Evolutionary conservation across 2,329 filamentous ascomycete species (phyloP), one percentile per base, ranked within the genome.

Genomic region (Aspergillus carbonarius): DNA sequence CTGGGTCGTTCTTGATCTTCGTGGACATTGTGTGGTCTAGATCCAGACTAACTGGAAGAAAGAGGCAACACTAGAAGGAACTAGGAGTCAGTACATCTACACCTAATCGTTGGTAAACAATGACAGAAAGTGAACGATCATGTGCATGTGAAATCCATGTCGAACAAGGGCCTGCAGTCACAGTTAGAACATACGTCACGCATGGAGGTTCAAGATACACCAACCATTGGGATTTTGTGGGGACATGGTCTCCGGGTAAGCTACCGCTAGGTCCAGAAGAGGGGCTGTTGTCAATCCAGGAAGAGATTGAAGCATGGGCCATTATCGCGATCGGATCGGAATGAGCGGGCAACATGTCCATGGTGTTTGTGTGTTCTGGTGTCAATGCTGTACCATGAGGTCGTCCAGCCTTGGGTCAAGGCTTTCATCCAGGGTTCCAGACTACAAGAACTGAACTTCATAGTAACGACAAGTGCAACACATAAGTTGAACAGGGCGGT

Each of bases 1-100:
- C 70, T 55, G 72, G 65, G 65, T 74, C 74, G 58, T 66, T 72
- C 64, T 72, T 76, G 60, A 70, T 70, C 61, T 70, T 72, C 52
- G 70, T 65, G 67, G 74, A 71, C 76, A 76, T 78, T 67, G 59
- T 74, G 66, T 66, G 55, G 67, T 58, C 59, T 47, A 61, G 47
- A 50, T 58, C 65, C 63, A 69, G 62, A 37, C 35, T 32, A 49
- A 53, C 59, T 64, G 60, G 55, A 51, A 63, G 56, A 61, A 55
- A 60, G 57, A 59, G 61, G 63, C 61, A 68, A 64, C 61, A 72
- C 72, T 74, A 69, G 58, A 66, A 58, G 62, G 53, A 68, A 59
- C 57, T 59, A 63, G 54, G 63, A 66, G 72, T 74, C 63, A 74
- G 72, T 74, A 61, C 48, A 67, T 64, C 68, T 61, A 71, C 66